Evolutionary conservation across 768 basidiomycete genomes (phyloP).

Genomic region (Trametes elegans): DNA sequence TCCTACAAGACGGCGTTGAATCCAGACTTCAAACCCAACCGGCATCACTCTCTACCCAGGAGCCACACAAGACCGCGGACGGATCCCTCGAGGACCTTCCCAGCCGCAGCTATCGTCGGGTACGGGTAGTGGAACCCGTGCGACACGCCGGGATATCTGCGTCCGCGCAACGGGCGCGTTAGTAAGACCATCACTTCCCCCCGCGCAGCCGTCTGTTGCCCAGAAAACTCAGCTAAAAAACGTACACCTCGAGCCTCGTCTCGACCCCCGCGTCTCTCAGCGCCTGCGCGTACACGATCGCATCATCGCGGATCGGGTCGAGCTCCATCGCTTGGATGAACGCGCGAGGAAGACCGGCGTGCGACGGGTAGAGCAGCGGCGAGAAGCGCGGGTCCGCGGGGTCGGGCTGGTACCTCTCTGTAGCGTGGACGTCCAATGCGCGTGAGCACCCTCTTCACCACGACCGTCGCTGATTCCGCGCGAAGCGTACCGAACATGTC

Average conservation of each 20-base stretch:
- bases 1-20: too few species aligned
- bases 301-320: constrained; percentile 32
- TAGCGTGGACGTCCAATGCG: too few species aligned
- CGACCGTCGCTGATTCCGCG: too few species aligned
- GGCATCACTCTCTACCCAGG: constrained; percentile 2
- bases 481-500: too few species aligned
- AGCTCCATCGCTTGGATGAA: constrained; percentile 27
- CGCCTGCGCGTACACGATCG: constrained; percentile 25
- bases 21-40: too few species aligned
- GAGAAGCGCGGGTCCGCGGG: constrained; percentile 13
- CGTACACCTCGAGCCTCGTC: constrained; percentile 25
- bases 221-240: not conserved
- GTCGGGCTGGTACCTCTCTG: not conserved
- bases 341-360: constrained; percentile 22
- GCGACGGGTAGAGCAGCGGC: constrained; percentile 23
- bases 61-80: constrained; percentile 24
- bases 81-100: constrained; percentile 19
- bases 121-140: constrained; percentile 23
- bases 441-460: too few species aligned
- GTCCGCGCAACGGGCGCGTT: too few species aligned
- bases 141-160: constrained; percentile 29
- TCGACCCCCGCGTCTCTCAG: constrained; percentile 24
- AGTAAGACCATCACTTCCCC: too few species aligned
- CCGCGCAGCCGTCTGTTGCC: too few species aligned
- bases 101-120: constrained; percentile 10